Evolutionary conservation across 208 protist genomes (phyloP), one percentile per base, ranked within the genome.

Genomic region (Leishmania lainsoni): DNA sequence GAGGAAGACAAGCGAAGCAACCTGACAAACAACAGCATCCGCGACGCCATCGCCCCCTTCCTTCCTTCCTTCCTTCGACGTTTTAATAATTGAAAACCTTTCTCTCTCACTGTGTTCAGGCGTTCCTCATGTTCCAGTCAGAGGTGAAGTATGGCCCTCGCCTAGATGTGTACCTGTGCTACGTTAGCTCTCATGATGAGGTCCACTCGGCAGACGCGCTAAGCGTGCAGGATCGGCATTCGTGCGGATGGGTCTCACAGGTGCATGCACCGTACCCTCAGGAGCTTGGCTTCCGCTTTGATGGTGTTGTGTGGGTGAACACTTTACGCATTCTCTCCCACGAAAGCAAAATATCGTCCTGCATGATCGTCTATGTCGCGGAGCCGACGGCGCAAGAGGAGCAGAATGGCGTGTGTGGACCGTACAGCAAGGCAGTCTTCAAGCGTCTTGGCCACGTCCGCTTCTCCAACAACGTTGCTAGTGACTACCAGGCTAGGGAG

Each of bases 211-310:
- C 81, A 9, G 81, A 75, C 16, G 84, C 86, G 3, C 88, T 98
- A 39, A 83, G 85, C 10, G 86, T 77, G 42, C 94, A 97, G 56
- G 90, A 91, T 49, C 79, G 69, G 26, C 83, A 77, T 35, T 90
- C 92, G 26, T 80, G 77, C 14, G 96, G 96, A 8, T 98, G 96
- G 94, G 93, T 97, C 73, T 97, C 93, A n/a, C 73, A 70, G 65
- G 97, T 94, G 79, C 81, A 92, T 70, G 94, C 90, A 74, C 75
- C 88, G 3, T 98, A 94, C 83, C 96, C 96, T 45, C 96, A 98
- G 80, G 94, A 97, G 88, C 86, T 98, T 22, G 89, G 89, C 10
- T 94, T 98, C 76, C 84, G 87, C 75, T 98, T 98, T 81, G 90
- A 95, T n/a, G 96, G 96, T 54, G 78, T 94, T 42, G 94, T 96